Evolutionary conservation across 352 stramenopile species (phyloP), one percentile per base, ranked within the genome.

Genomic region (Phytopythium kandeliae): DNA sequence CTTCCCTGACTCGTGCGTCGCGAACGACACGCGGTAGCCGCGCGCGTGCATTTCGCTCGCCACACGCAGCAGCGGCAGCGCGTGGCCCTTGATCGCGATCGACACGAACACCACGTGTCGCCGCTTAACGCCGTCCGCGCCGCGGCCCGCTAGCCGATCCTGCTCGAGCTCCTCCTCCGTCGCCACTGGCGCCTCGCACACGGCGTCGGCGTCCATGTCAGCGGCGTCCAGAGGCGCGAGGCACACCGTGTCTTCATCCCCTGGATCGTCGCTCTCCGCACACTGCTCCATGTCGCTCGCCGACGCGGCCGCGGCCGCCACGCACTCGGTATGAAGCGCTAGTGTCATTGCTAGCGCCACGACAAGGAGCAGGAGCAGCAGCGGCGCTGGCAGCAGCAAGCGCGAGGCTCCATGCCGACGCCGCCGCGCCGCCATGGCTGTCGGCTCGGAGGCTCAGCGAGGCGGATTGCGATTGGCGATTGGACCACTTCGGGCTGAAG

Each of bases 11-110:
- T 92, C 81, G 50, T 95, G 82, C 15, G 83, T 92, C 8, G 85
- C 85, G 48, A 95, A 92, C 21, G 77, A 73, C 19, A 95, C 85
- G 24, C 65, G 66, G 58, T 91, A 92, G 51, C 85, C 85, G 41
- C 67, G 66, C 43, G 59, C 54, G 43, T 74, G 65, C 78, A 95
- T 90, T 43, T 85, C 80, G 33, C 78, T 74, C 34, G 85, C 81
- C 37, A 92, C 60, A 4, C 80, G 82, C 25, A 95, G 67, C 53
- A 95, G 62, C 42, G 85, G 85, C 61, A 74, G 64, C 21, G 83
- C 79, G 51, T 95, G 85, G 30, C 78, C 74, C 42, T 87, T 85
- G 54, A 95, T 91, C 10, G 75, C 82, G 25, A 93, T 89, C 10
- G 81, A 89, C 38, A 89, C 67, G 31, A 93, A 92, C 5, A 94